Base-by-base conservation (phyloP, 495 filamentous ascomycete genomes). In the Tuber magnatum region DNA sequence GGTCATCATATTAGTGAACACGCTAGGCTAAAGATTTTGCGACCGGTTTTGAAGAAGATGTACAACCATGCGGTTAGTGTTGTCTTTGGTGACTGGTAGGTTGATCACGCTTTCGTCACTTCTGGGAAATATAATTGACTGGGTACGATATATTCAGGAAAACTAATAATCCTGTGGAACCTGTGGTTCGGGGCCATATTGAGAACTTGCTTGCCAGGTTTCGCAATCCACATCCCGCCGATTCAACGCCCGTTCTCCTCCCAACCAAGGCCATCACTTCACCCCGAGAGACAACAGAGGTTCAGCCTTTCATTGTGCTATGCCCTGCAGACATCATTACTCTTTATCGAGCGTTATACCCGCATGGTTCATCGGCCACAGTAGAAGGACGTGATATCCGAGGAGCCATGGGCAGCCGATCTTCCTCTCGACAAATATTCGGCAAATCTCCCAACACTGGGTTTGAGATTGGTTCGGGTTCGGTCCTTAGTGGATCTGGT, bases 1-100 rank as follows among this genome's bases (percentile, higher is more conserved):
- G 93, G 95, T 76, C 92, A 97, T 81, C 92, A 97, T 83, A 93
- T 99, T 78, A 92, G 90, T 41, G 92, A 97, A 81, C 92, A 93
- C 84, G 93, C 93, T 38, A 89, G 95, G 71, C 90, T 97, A 80
- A 93, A 91, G 83, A 92, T 99, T 73, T 87, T 99, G 71, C 77
- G 81, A 48, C 81, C 81, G 28, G 76, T 83, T 71, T 76, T 83
- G 39, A 83, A 82, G 69, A 82, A 79, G 46, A 83, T 83, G 81
- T 82, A 82, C 32, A 81, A 81, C 32, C 80, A 82, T 75, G 80
- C 80, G 24, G 80, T 82, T 39, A 79, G 80, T 56, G 79, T 78
- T 35, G 71, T 75, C 68, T 80, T 78, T 51, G 69, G 73, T 46
- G 80, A 82, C 71, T 82, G 72, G 82, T 85, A 71, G 65, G 73